Evolutionary conservation across 1,139 yeast genomes (phyloP).

Genomic region (Hyphopichia burtonii): DNA sequence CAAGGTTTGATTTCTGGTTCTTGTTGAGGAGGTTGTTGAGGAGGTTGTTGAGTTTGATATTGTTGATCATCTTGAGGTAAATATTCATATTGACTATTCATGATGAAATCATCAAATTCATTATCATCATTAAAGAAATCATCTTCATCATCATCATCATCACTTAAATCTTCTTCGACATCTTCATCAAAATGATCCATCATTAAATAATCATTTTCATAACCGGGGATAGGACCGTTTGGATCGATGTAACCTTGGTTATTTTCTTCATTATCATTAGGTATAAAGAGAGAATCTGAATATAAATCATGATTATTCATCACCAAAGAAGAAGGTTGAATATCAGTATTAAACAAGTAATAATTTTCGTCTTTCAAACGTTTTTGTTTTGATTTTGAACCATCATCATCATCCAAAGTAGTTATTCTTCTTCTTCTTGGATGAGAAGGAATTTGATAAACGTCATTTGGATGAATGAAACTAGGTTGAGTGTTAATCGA

Average conservation of each 20-base stretch:
- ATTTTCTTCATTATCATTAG: constrained; percentile 8
- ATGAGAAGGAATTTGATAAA: constrained; percentile 7
- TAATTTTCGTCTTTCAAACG: constrained; percentile 35
- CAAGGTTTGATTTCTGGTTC: not conserved
- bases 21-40: not conserved
- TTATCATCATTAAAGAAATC: constrained; percentile 41
- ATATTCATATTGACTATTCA: constrained; percentile 12
- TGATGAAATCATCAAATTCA: constrained; percentile 33
- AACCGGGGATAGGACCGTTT: constrained; percentile 28
- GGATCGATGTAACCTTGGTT: not conserved
- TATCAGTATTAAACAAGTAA: constrained; percentile 41
- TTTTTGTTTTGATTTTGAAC: constrained; percentile 8
- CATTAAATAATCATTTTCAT: constrained; percentile 34
- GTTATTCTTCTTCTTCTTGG: constrained; percentile 36
- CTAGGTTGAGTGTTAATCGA: constrained; percentile 23
- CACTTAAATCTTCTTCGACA: constrained; percentile 37
- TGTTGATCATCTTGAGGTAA: constrained; percentile 1
- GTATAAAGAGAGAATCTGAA: constrained; percentile 31
- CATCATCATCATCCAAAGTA: constrained; percentile 27
- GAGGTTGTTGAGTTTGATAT: no score
- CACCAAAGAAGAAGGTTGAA: constrained; percentile 43
- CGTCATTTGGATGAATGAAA: constrained; percentile 7
- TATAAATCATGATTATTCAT: constrained; percentile 17
- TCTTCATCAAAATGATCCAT: constrained; percentile 36
- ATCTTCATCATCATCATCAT: constrained; percentile 37